phyloP scores from a whole-genome alignment of 164 flowering plant species.

The Vitis riparia region DNA sequence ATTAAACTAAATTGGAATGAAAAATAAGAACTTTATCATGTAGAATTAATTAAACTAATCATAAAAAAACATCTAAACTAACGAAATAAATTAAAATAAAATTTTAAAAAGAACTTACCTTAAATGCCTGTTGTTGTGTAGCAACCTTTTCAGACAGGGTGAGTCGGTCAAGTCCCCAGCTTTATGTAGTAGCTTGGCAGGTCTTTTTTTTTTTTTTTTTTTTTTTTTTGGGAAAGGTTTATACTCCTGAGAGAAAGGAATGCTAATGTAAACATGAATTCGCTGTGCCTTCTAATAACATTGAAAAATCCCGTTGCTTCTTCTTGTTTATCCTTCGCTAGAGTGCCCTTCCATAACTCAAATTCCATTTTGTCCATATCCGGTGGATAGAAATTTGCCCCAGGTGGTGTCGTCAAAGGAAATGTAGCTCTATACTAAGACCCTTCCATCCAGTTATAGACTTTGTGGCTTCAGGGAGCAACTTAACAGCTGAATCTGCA shows the following conservation, averaged over 20 bases:
- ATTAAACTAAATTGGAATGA: too few species aligned
- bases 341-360: slow-evolving; percentile 69
- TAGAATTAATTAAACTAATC: too few species aligned
- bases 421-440: slow-evolving; percentile 78
- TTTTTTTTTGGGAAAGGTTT: slow-evolving; percentile 46
- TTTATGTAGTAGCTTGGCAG: slow-evolving; percentile 74
- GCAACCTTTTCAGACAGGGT: slow-evolving; percentile 8
- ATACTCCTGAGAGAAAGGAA: slow-evolving; percentile 77
- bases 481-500: slow-evolving; percentile 83
- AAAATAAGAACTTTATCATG: too few species aligned
- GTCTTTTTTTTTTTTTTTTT: too few species aligned
- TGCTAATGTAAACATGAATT: slow-evolving; percentile 32
- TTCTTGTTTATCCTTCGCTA: slow-evolving; percentile 48
- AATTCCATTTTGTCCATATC: slow-evolving; percentile 96
- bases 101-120: too few species aligned
- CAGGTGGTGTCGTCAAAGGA: slow-evolving; percentile 76
- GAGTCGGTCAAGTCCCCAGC: slow-evolving; percentile 75
- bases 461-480: slow-evolving; percentile 61
- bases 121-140: too few species aligned
- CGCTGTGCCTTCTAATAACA: slow-evolving; percentile 74
- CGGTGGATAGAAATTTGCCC: slow-evolving; percentile 93
- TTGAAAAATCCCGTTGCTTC: slow-evolving; percentile 74
- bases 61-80: too few species aligned
- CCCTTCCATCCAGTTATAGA: slow-evolving; percentile 88
- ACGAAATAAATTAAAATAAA: too few species aligned